Evolutionary conservation across 2,329 filamentous ascomycete genomes (phyloP).

Genomic region (Moelleriella libera): DNA sequence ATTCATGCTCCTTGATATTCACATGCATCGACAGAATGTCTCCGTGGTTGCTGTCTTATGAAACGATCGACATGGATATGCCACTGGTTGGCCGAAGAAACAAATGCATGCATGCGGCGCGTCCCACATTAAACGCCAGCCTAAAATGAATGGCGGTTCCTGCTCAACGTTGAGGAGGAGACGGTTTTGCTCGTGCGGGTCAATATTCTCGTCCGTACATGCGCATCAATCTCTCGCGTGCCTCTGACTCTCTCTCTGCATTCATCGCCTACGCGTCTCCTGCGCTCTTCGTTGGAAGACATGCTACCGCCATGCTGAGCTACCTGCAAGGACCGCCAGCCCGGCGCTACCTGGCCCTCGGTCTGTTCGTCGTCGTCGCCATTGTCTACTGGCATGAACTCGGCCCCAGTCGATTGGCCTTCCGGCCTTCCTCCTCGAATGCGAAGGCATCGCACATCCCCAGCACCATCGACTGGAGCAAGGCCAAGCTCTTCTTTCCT

Average conservation of each 20-base stretch:
- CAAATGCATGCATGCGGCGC: too few relatives aligned
- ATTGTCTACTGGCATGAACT: slow-evolving; percentile 14
- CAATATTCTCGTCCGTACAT: too few relatives aligned
- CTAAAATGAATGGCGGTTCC: too few relatives aligned
- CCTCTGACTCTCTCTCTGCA: not conserved
- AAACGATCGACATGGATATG: too few relatives aligned
- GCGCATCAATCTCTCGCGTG: too few relatives aligned
- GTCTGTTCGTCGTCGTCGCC: slow-evolving; percentile 13
- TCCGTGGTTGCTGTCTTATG: too few relatives aligned
- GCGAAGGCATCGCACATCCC: slow-evolving; percentile 15
- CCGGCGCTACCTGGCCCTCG: slow-evolving; percentile 18
- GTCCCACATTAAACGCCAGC: too few relatives aligned
- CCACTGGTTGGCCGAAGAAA: too few relatives aligned
- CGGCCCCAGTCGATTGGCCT: slow-evolving; percentile 2
- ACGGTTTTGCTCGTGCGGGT: too few relatives aligned
- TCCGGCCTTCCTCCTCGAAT: slow-evolving; percentile 6
- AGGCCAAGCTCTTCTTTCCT: slow-evolving; percentile 16
- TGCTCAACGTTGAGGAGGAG: too few relatives aligned
- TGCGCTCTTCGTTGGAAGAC: not conserved
- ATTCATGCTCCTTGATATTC: too few relatives aligned
- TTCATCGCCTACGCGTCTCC: not conserved
- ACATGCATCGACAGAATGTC: too few relatives aligned
- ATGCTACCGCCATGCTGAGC: slow-evolving; percentile 13
- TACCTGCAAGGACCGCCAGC: slow-evolving; percentile 16
- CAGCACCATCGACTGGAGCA: slow-evolving; percentile 24